These are phyloP conservation scores for Juncus effusus DNA, from an alignment of 176 grass and related monocot genomes.

Conservation along the genomic window DNA sequence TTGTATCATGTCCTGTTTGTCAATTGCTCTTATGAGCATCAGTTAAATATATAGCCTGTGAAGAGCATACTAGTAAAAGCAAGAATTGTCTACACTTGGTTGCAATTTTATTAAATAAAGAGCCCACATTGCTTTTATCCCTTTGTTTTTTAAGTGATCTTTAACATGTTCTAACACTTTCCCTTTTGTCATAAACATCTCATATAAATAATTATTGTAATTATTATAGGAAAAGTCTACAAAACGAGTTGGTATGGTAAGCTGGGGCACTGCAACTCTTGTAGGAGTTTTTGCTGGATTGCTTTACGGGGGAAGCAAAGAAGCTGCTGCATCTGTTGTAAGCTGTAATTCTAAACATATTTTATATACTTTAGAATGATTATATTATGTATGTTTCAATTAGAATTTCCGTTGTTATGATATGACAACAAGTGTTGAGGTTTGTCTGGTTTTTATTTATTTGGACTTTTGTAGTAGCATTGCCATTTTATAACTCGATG, in stretches of 20 bases:
- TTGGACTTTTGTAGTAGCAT: background rate
- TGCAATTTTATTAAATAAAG: too few species aligned
- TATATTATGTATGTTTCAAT: background rate
- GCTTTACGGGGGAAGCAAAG: conserved; percentile 80
- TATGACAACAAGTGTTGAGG: background rate
- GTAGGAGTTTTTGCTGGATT: conserved; percentile 72
- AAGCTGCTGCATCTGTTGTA: conserved; percentile 70
- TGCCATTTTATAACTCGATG: background rate
- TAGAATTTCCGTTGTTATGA: background rate
- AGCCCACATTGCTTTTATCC: too few species aligned
- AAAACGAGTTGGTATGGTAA: conserved; percentile 44
- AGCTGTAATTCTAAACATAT: background rate
- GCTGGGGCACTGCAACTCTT: conserved; percentile 74
- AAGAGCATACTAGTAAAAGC: too few species aligned
- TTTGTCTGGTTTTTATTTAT: background rate
- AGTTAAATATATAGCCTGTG: too few species aligned
- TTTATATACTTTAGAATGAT: background rate
- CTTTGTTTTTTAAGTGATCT: too few species aligned
- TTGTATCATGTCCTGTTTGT: too few species aligned
- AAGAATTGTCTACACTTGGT: too few species aligned
- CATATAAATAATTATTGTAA: too few species aligned
- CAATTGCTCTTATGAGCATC: too few species aligned
- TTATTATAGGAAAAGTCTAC: conserved; percentile 5
- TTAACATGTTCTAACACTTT: too few species aligned
- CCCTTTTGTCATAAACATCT: too few species aligned